Conservation (phyloP, 2,329 filamentous ascomycete species). For the Ploettnerulaceae sp. region DNA sequence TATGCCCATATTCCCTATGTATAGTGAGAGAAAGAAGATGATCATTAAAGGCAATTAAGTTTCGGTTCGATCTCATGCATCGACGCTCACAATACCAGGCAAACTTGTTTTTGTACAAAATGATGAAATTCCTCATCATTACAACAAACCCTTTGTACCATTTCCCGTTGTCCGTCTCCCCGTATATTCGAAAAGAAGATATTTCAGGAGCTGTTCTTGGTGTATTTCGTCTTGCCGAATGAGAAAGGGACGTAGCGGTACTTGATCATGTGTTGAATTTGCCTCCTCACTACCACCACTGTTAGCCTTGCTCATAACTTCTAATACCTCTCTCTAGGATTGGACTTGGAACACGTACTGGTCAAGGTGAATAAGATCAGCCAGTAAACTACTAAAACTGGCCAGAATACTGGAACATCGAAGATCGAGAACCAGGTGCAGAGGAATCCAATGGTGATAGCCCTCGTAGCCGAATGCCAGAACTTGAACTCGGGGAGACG, state of each 20-base stretch:
- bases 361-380: slow-evolving; percentile 93
- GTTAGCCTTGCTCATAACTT: slow-evolving; percentile 11
- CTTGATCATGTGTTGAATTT: slow-evolving; percentile 99
- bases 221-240: slow-evolving; percentile 81
- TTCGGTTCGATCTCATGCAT: too few species aligned
- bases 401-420: slow-evolving; percentile 98
- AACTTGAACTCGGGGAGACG: slow-evolving; percentile 99
- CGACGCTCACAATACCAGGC: too few species aligned
- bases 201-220: slow-evolving; percentile 48
- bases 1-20: not conserved
- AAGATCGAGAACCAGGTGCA: slow-evolving; percentile 95
- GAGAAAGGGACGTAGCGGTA: slow-evolving; percentile 97
- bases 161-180: not conserved
- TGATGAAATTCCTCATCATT: not conserved
- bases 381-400: slow-evolving; percentile 97
- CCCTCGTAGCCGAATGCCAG: slow-evolving; percentile 93
- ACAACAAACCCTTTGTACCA: not conserved
- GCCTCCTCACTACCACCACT: slow-evolving; percentile 77
- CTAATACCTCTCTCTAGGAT: not conserved
- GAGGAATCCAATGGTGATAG: slow-evolving; percentile 73
- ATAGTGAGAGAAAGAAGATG: not conserved
- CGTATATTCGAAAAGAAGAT: not conserved
- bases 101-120: not conserved
- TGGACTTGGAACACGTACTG: slow-evolving; percentile 56
- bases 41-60: not conserved